A percentile compares a stretch with the other conserved stretches of the same genome.
Conservation (phyloP, 73 alveolate species). For the Loxodes magnus region DNA sequence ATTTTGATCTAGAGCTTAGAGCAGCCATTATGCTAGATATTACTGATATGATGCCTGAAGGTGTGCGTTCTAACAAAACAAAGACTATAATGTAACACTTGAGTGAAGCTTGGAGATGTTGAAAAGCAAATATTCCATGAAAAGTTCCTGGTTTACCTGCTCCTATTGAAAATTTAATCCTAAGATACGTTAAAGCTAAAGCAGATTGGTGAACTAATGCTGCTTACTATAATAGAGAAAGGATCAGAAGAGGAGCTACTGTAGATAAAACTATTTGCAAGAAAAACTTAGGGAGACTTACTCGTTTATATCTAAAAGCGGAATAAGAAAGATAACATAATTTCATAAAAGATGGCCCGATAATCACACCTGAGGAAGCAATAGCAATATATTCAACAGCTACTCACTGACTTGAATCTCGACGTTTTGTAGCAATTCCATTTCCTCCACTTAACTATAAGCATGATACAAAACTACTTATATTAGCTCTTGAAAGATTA, state of each 20-base stretch:
- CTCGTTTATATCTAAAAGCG: slow-evolving; percentile 94
- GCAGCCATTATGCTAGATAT: slow-evolving; percentile 99
- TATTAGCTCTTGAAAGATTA: slow-evolving; percentile 94
- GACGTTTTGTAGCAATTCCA: slow-evolving; percentile 96
- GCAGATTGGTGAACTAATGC: slow-evolving; percentile 99
- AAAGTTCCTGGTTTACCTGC: slow-evolving; percentile 99
- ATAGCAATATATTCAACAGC: slow-evolving; percentile 98
- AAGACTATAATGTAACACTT: slow-evolving; percentile 97
- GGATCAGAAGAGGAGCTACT: slow-evolving; percentile 99
- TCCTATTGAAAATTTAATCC: slow-evolving; percentile 97
- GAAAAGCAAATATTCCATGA: slow-evolving; percentile 99
- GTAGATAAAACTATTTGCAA: slow-evolving; percentile 99
- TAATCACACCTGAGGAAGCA: slow-evolving; percentile 97
- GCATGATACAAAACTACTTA: slow-evolving; percentile 98
- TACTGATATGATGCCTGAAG: slow-evolving; percentile 99
- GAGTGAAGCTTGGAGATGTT: slow-evolving; percentile 99
- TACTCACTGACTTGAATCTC: slow-evolving; percentile 95
- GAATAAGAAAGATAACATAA: slow-evolving; percentile 99
- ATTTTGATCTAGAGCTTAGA: slow-evolving; percentile 98
- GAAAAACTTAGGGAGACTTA: slow-evolving; percentile 97
- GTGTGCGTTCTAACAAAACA: slow-evolving; percentile 98
- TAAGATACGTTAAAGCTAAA: slow-evolving; percentile 95
- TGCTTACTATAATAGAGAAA: slow-evolving; percentile 99
- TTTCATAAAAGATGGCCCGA: slow-evolving; percentile 99
- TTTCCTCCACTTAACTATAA: slow-evolving; percentile 99